Conservation (phyloP, 768 basidiomycete species). For the Leccinum pellstonianum region DNA sequence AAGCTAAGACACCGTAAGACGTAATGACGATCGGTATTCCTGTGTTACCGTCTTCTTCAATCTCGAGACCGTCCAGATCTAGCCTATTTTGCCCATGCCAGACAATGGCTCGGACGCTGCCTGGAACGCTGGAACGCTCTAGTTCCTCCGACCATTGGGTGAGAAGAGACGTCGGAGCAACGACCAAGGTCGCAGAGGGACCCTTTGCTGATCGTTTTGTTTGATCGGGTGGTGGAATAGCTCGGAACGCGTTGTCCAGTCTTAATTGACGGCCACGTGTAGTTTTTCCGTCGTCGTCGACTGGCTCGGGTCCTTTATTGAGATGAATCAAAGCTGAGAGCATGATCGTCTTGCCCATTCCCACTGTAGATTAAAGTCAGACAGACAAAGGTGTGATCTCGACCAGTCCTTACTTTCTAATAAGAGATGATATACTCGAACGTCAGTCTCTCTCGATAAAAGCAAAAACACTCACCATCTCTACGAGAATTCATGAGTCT, state of each 20-base stretch:
- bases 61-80: constrained; percentile 64
- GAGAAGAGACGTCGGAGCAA: constrained; percentile 84
- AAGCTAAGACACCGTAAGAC: constrained; percentile 88
- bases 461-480: constrained; percentile 32
- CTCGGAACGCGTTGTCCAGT: constrained; percentile 62
- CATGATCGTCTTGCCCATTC: constrained; percentile 97
- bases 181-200: constrained; percentile 75
- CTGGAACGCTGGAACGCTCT: constrained; percentile 74
- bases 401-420: constrained; percentile 48
- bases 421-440: neutral
- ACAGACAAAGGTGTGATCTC: constrained; percentile 2
- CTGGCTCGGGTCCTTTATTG: constrained; percentile 51
- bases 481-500: constrained; percentile 22
- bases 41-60: constrained; percentile 48
- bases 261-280: constrained; percentile 56
- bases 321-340: constrained; percentile 85
- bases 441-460: constrained; percentile 4
- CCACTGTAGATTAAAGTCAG: constrained; percentile 53
- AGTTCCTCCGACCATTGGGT: constrained; percentile 95
- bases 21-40: constrained; percentile 82
- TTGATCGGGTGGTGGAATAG: constrained; percentile 37
- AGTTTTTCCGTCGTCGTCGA: constrained; percentile 28
- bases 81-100: constrained; percentile 89
- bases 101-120: constrained; percentile 61
- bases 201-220: constrained; percentile 26